Base-by-base conservation (phyloP, 148 eudicot genomes). In the Pharnaceum exiguum region DNA sequence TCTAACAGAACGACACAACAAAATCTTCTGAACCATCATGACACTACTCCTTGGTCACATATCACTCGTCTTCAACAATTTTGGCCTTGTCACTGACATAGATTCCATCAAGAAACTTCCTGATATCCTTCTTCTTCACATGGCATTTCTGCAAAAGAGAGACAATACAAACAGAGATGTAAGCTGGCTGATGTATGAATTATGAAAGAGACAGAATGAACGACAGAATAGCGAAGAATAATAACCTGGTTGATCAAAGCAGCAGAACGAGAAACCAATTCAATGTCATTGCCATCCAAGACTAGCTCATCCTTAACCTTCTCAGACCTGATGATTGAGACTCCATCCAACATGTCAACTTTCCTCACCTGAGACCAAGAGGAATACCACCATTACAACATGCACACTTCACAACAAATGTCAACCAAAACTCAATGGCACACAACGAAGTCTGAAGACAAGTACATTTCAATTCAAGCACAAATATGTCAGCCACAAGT, bases 311-410 rank as follows among this genome's bases (percentile, higher is more conserved):
- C 88, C 67, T 82, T 82, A 7, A 82, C 88, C 71, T 82, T 82
- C 46, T 76, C 88, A 13, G 88, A 79, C 51, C 88, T 57, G 40
- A 70, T 36, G 28, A 82, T 74, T 19, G 60, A 48, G 13, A 82
- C 88, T 1, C 88, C 88, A 0, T 79, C 84, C 71, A 82, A 75
- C 88, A 82, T 82, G 38, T 76, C 77, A 25, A 82, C 84, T 37
- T 79, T 82, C 67, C 84, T 76, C 38, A 82, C 84, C 88, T 82
- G 70, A 9, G 36, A 30, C 15, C 37, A 35, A 35, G 8, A 35
- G 38, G n/a, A n/a, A n/a, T n/a, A n/a, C n/a, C n/a, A n/a, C n/a
- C n/a, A n/a, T n/a, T n/a, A n/a, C n/a, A n/a, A n/a, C n/a, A n/a
- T n/a, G n/a, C n/a, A n/a, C n/a, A n/a, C n/a, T n/a, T n/a, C n/a